A percentile compares a stretch with the other conserved stretches of the same genome.
Conservation (phyloP, 1,139 yeast species). For the Pneumocystis sp. region DNA sequence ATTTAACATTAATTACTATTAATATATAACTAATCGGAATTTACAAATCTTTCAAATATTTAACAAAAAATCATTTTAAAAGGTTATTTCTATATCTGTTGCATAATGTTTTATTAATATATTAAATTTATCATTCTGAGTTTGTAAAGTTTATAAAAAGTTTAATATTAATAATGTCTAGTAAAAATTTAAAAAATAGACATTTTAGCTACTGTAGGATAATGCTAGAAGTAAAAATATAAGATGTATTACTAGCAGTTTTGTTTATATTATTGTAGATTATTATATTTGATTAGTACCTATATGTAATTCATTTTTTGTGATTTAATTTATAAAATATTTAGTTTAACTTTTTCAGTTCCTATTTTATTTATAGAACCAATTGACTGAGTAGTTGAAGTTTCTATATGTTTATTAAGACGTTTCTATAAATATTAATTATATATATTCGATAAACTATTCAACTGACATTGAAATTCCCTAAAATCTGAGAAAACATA, state of each 20-base stretch:
- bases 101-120: too few species aligned
- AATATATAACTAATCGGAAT: background rate
- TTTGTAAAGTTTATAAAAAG: background rate
- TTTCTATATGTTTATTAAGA: background rate
- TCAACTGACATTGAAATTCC: background rate
- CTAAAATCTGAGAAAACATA: conserved; percentile 8
- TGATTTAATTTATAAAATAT: background rate
- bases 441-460: background rate
- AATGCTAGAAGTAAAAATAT: background rate
- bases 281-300: background rate
- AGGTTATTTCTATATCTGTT: too few species aligned
- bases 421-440: background rate
- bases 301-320: background rate
- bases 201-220: background rate
- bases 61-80: too few species aligned
- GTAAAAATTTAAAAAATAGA: background rate
- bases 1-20: background rate
- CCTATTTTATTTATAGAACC: background rate
- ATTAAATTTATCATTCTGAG: too few species aligned
- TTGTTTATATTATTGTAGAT: background rate
- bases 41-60: too few species aligned
- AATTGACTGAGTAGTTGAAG: background rate
- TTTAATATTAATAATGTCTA: background rate
- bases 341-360: background rate
- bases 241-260: background rate